Evolutionary conservation across 257 asterid species (phyloP).

Genomic region (Solanum chaucha): DNA sequence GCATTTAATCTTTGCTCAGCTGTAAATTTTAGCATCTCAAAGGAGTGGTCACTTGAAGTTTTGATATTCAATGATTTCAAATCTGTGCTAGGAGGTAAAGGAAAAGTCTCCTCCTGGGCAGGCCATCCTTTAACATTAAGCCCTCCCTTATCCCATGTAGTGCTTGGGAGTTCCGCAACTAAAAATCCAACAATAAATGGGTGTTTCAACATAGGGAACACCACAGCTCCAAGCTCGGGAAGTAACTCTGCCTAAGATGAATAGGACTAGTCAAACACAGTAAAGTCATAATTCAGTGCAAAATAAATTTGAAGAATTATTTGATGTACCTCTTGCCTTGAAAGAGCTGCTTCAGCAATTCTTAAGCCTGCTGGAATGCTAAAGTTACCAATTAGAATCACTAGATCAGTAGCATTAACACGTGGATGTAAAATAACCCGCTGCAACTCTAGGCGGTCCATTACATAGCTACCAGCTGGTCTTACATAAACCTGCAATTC

Average conservation of each 20-base stretch:
- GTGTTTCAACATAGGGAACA: slow-evolving; percentile 85
- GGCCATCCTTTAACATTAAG: slow-evolving; percentile 26
- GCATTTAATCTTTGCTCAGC: slow-evolving; percentile 70
- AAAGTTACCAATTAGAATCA: slow-evolving; percentile 67
- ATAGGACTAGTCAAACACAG: slow-evolving; percentile 4
- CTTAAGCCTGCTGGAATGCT: slow-evolving; percentile 73
- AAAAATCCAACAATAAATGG: slow-evolving; percentile 94
- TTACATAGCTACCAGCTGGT: slow-evolving; percentile 94
- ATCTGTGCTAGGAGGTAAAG: slow-evolving; percentile 25
- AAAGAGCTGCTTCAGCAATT: slow-evolving; percentile 75
- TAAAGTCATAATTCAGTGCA: slow-evolving; percentile 14
- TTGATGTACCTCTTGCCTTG: slow-evolving; percentile 46
- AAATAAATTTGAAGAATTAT: neutral
- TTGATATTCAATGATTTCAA: slow-evolving; percentile 35
- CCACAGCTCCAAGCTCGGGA: slow-evolving; percentile 78
- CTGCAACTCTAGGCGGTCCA: slow-evolving; percentile 89
- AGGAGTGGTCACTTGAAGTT: slow-evolving; percentile 24
- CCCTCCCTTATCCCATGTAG: slow-evolving; percentile 30
- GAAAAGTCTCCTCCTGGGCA: slow-evolving; percentile 27
- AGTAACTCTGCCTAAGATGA: slow-evolving; percentile 65
- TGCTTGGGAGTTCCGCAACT: slow-evolving; percentile 76
- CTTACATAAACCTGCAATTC: slow-evolving; percentile 74
- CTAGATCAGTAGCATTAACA: slow-evolving; percentile 52
- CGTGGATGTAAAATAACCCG: slow-evolving; percentile 61
- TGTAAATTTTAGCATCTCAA: slow-evolving; percentile 34